Evolutionary conservation across 2,329 filamentous ascomycete species (phyloP), one percentile per base, ranked within the genome.

Genomic region (Chaetomium sp.): DNA sequence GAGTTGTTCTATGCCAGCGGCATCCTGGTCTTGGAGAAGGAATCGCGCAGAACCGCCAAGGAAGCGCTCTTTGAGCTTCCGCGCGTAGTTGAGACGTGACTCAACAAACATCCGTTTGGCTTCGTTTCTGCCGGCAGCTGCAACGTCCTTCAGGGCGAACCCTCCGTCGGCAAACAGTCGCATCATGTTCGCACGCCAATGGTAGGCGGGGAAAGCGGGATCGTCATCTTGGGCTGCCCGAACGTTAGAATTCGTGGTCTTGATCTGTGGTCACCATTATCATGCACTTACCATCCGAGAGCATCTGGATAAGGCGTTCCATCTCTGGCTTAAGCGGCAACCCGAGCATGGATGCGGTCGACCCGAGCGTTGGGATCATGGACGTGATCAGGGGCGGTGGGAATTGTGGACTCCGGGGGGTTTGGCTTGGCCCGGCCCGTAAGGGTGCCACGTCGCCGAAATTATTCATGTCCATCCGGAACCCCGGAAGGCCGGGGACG

Each of bases 1-100:
- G 5, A 61, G 59, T 10, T 48, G 47, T 6, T 56, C 52, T 41
- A 61, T 61, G 10, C 59, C 59, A 5, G 11, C n/a, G 1, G 59
- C 48, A 12, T 57, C 49, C 32, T 59, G 56, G 19, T 61, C 57
- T 9, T 50, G 54, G 1, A 61, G 54, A 3, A 61, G 46, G 27
- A 55, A 59, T 2, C 59, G 43, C 1, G 57, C 59, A 1, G 56
- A 46, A 0, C 52, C 45, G 34, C 54, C 46, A 9, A 61, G 54
- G 43, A 61, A 61, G 1, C 50, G 48, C 6, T 61, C 59, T 40
- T 57, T 61, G 1, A 61, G 43, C 33, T 53, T 50, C 2, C 59
- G 14, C 1, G 59, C 59, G 41, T 57, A 59, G 40, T 59, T 58
- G 3, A 53, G 52, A 0, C 56, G 46, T 7, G 59, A 53, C 5